Conservation (phyloP, 805 yeast genomes). For the Ogataea trehalophila region DNA sequence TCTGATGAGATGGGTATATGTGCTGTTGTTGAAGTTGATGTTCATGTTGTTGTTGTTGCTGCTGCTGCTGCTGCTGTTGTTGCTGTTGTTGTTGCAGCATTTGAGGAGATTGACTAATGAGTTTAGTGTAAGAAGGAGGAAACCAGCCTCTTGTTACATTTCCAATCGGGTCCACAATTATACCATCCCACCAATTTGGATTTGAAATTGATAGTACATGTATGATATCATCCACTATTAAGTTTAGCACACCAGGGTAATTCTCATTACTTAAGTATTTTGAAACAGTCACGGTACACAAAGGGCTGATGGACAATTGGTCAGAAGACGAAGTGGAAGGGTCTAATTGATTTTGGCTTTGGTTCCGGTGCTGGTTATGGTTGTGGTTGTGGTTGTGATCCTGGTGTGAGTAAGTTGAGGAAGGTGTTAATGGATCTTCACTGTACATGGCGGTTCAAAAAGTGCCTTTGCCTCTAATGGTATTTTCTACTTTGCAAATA, state of each 20-base stretch:
- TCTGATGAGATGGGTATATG: slow-evolving; percentile 11
- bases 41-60: neutral
- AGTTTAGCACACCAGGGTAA: slow-evolving; percentile 42
- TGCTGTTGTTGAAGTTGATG: slow-evolving; percentile 6
- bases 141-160: slow-evolving; percentile 75
- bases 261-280: slow-evolving; percentile 52
- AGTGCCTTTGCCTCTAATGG: too few relatives aligned
- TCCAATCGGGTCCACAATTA: slow-evolving; percentile 36
- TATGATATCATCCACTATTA: slow-evolving; percentile 63
- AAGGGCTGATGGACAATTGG: slow-evolving; percentile 25
- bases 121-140: slow-evolving; percentile 58
- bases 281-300: slow-evolving; percentile 57
- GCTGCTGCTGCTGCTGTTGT: neutral
- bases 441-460: neutral
- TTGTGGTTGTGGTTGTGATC: neutral
- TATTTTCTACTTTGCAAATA: too few relatives aligned
- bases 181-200: slow-evolving; percentile 89
- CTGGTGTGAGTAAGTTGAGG: neutral
- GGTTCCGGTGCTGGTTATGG: neutral
- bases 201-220: slow-evolving; percentile 61
- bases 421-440: neutral
- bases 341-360: neutral
- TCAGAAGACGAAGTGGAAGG: neutral
- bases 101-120: slow-evolving; percentile 17
- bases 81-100: slow-evolving; percentile 29